Evolutionary conservation across 73 alveolate genomes (phyloP).

Genomic region (Blepharisma japonicum): DNA sequence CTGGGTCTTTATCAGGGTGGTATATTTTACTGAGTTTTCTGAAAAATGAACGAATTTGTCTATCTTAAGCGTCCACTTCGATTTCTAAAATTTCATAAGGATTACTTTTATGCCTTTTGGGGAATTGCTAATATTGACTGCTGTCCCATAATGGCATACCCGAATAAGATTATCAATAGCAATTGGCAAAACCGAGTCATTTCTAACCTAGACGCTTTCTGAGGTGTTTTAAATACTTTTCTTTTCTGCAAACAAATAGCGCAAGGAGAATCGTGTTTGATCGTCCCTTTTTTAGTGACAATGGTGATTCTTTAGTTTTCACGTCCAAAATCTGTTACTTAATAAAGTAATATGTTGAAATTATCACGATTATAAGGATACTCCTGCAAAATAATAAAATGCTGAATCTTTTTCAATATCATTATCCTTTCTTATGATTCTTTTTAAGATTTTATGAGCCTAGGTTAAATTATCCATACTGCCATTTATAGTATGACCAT

Average conservation of each 20-base stretch:
- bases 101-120: conserved; percentile 46
- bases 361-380: conserved; percentile 1
- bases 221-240: background rate
- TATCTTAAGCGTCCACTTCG: conserved; percentile 41
- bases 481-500: too few species aligned
- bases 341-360: background rate
- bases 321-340: conserved; percentile 20
- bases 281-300: background rate
- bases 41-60: conserved; percentile 41
- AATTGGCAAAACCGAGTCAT: conserved; percentile 23
- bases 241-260: background rate
- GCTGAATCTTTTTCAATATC: too few species aligned
- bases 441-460: too few species aligned
- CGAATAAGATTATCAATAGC: background rate
- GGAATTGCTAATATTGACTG: conserved; percentile 8
- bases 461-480: too few species aligned
- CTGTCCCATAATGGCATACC: background rate
- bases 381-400: conserved; percentile 59
- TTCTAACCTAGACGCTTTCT: conserved; percentile 1
- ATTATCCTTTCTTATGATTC: too few species aligned
- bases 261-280: conserved; percentile 16
- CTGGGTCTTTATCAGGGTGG: conserved; percentile 88
- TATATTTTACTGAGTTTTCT: conserved; percentile 54
- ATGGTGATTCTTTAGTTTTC: conserved; percentile 17
- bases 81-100: conserved; percentile 60